These are phyloP conservation scores for Quillaja saponaria DNA, from an alignment of 306 rosid genomes.

Conservation along the genomic window DNA sequence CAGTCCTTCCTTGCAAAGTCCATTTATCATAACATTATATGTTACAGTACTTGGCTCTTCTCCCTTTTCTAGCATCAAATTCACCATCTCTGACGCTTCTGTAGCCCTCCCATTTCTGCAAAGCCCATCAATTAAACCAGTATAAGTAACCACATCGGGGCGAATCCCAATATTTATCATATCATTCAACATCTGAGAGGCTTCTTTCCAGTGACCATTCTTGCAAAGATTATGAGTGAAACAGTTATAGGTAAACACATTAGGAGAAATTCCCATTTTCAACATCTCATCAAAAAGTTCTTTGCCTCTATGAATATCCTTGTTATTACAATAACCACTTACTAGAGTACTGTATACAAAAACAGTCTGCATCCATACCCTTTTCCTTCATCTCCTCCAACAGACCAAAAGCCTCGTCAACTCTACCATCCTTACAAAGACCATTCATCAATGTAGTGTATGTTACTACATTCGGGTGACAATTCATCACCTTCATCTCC, in stretches of 20 bases:
- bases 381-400: conserved; percentile 64
- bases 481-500: conserved; percentile 54
- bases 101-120: conserved; percentile 60
- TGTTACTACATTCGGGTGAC: conserved; percentile 52
- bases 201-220: conserved; percentile 66
- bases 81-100: conserved; percentile 53
- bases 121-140: conserved; percentile 70
- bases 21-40: conserved; percentile 68
- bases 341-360: conserved; percentile 54
- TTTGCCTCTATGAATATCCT: conserved; percentile 51
- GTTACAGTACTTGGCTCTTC: conserved; percentile 63
- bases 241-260: conserved; percentile 61
- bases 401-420: conserved; percentile 52
- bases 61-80: conserved; percentile 59
- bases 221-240: conserved; percentile 65
- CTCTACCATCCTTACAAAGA: conserved; percentile 58
- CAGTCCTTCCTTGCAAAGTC: conserved; percentile 70
- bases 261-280: conserved; percentile 55
- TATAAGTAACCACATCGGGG: conserved; percentile 64
- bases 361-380: conserved; percentile 58
- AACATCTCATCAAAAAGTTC: conserved; percentile 64
- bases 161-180: conserved; percentile 53
- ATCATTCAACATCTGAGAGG: conserved; percentile 49
- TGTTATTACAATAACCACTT: conserved; percentile 53
- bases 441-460: conserved; percentile 58